Conservation (phyloP, 805 yeast genomes). For the Lipomyces sp. region DNA sequence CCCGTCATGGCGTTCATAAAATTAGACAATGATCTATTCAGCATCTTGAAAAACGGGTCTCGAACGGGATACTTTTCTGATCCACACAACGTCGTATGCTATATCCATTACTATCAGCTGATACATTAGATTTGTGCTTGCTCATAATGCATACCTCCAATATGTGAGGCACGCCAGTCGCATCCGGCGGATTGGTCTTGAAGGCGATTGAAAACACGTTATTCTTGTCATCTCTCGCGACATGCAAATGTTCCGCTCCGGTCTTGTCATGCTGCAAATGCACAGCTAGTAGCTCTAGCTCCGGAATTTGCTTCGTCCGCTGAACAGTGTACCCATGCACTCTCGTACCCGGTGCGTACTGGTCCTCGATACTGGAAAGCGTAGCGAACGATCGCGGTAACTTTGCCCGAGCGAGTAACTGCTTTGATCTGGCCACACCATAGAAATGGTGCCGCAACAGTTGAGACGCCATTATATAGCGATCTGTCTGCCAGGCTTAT, state of each 20-base stretch:
- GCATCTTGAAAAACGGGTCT: conserved; percentile 97
- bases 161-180: conserved; percentile 96
- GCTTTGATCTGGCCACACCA: background rate
- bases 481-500: background rate
- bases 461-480: background rate
- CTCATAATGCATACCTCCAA: conserved; percentile 55
- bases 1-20: conserved; percentile 98
- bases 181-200: conserved; percentile 92
- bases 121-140: background rate
- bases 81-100: conserved; percentile 93
- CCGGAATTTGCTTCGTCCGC: conserved; percentile 74
- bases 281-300: conserved; percentile 78
- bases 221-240: conserved; percentile 80
- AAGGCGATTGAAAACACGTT: conserved; percentile 89
- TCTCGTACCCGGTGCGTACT: conserved; percentile 22
- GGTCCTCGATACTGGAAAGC: conserved; percentile 17
- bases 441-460: background rate
- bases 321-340: conserved; percentile 71
- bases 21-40: conserved; percentile 89
- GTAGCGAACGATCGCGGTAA: conserved; percentile 22
- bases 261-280: conserved; percentile 68
- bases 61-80: conserved; percentile 89
- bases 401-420: background rate
- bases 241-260: conserved; percentile 81
- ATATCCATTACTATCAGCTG: background rate